Conservation (phyloP, 2,329 filamentous ascomycete species). For the Microdochium bolleyi region DNA sequence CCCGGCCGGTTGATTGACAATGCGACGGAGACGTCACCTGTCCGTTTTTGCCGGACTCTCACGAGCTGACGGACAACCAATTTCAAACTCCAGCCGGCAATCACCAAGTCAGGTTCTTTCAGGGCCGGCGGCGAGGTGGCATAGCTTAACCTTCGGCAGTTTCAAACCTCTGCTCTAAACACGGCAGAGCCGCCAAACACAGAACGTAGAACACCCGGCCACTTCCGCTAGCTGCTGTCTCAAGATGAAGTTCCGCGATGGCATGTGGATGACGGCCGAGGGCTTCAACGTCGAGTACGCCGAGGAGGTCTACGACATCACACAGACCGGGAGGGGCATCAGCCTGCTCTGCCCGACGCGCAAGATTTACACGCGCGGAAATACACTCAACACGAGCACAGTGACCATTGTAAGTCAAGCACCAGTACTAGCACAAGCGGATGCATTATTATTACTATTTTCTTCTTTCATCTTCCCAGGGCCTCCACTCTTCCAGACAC, state of each 20-base stretch:
- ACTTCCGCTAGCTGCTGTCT: neutral
- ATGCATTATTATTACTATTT: too few relatives aligned
- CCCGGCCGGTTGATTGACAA: neutral
- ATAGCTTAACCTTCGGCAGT: too few relatives aligned
- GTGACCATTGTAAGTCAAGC: conserved; percentile 35
- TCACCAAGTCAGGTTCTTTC: too few relatives aligned
- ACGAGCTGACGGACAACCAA: too few relatives aligned
- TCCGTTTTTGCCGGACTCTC: neutral
- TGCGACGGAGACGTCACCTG: neutral
- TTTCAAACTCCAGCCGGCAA: too few relatives aligned
- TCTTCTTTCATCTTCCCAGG: neutral
- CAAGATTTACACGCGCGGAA: conserved; percentile 44
- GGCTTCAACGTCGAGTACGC: conserved; percentile 56
- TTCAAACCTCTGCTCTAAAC: too few relatives aligned
- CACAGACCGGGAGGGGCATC: conserved; percentile 37
- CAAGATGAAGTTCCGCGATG: conserved; percentile 54
- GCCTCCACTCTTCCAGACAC: neutral
- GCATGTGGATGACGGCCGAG: conserved; percentile 59
- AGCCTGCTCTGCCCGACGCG: conserved; percentile 49
- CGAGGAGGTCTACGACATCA: conserved; percentile 52
- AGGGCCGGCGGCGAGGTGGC: too few relatives aligned
- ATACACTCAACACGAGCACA: conserved; percentile 47
- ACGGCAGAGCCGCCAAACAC: too few relatives aligned
- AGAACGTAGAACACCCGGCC: too few relatives aligned
- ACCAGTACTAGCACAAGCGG: neutral